Base-by-base conservation (phyloP, 805 yeast species). In the Lipomyces lipofer region DNA sequence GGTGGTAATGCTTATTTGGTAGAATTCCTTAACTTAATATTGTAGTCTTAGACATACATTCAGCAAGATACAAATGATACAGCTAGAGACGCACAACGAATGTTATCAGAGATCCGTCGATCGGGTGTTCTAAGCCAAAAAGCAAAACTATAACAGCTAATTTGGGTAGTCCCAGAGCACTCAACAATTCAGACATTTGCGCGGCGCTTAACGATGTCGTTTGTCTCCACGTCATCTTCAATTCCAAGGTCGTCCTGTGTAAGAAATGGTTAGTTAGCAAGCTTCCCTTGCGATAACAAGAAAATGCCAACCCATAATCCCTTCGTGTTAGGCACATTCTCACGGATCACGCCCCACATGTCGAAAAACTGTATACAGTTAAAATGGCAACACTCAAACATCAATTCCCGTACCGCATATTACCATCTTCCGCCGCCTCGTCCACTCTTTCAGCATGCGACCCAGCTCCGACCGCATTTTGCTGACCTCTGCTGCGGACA, bases 341-440 rank as follows among this genome's bases (percentile, higher is more conserved):
- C 59, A 22, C 43, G 30, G 6, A 56, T 29, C 5, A 43, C 51
- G 17, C 21, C 24, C 59, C 59, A 56, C 32, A 56, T 15, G 10
- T 8, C 46, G 17, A 17, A 19, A 30, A 56, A 47, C 50, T 33
- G 24, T 35, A 24, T 12, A 22, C 13, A 42, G 2, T 21, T 36
- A 36, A n/a, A 15, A 33, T 33, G 9, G 21, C 25, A 3, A 36
- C 22, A 17, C 13, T 13, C 40, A 36, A 36, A n/a, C n/a, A n/a
- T n/a, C n/a, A n/a, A n/a, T n/a, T n/a, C n/a, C n/a, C n/a, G n/a
- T n/a, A n/a, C n/a, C n/a, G n/a, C n/a, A n/a, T 17, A 5, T 21
- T 24, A 47, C 58, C 60, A 56, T 52, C 27, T 45, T 45, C 8
- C 55, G 54, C 3, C 60, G 58, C 10, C 36, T 30, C 12, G 25